A percentile compares a stretch with the other conserved stretches of the same genome.
Evolutionary conservation across 1,139 yeast species (phyloP).

Genomic region (Trichomonascaceae sp.): DNA sequence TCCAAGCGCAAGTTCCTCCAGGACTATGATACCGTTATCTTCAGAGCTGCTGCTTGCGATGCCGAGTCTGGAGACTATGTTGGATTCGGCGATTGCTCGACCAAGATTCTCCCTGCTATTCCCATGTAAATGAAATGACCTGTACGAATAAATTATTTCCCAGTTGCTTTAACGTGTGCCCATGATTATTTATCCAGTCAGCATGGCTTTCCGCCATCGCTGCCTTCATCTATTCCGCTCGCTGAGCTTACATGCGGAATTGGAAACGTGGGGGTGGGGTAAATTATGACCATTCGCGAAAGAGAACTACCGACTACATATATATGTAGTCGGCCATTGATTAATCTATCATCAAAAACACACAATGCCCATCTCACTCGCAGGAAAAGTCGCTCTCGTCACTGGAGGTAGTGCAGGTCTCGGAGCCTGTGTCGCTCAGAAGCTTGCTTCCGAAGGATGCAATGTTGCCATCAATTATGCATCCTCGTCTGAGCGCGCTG

Average conservation of each 20-base stretch:
- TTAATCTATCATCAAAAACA: background rate
- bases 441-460: slow-evolving; percentile 18
- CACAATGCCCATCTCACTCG: slow-evolving; percentile 9
- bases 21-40: slow-evolving; percentile 16
- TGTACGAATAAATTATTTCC: no score
- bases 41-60: slow-evolving; percentile 10
- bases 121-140: slow-evolving; percentile 1
- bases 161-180: no score
- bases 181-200: no score
- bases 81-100: slow-evolving; percentile 15
- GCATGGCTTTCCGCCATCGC: no score
- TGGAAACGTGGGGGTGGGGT: no score
- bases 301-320: no score
- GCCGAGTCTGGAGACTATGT: slow-evolving; percentile 7
- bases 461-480: slow-evolving; percentile 24
- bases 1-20: slow-evolving; percentile 10
- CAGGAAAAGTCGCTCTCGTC: slow-evolving; percentile 17
- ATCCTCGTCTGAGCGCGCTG: slow-evolving; percentile 20
- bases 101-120: slow-evolving; percentile 26
- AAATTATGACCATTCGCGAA: no score
- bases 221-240: no score
- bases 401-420: slow-evolving; percentile 23
- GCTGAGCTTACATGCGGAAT: no score
- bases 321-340: background rate
- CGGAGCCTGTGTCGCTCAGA: slow-evolving; percentile 18